phyloP scores from a whole-genome alignment of 1,139 yeast genomes.

The Geotrichum phurueaensis region DNA sequence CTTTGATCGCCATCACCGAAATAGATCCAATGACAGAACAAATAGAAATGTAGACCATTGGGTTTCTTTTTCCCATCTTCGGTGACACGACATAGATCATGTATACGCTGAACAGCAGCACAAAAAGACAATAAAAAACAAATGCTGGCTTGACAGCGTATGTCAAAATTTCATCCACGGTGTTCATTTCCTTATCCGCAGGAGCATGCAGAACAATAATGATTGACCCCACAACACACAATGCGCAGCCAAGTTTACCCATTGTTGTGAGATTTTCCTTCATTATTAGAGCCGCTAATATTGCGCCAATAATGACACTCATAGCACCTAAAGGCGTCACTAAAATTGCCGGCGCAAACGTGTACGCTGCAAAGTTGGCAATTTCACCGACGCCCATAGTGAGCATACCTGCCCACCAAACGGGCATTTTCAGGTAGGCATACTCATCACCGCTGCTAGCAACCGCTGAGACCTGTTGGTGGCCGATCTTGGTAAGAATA shows the following conservation, averaged over 20 bases:
- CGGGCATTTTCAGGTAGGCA: slow-evolving; percentile 73
- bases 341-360: slow-evolving; percentile 89
- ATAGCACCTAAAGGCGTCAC: slow-evolving; percentile 92
- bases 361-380: slow-evolving; percentile 91
- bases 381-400: slow-evolving; percentile 90
- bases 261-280: slow-evolving; percentile 82
- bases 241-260: slow-evolving; percentile 91
- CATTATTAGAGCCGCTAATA: slow-evolving; percentile 74
- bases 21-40: slow-evolving; percentile 89
- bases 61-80: slow-evolving; percentile 69
- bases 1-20: slow-evolving; percentile 87
- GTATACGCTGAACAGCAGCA: slow-evolving; percentile 59
- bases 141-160: slow-evolving; percentile 82
- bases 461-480: slow-evolving; percentile 53
- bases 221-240: slow-evolving; percentile 83
- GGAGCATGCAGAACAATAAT: slow-evolving; percentile 90
- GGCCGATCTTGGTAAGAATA: slow-evolving; percentile 83
- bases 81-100: slow-evolving; percentile 86
- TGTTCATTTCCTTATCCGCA: slow-evolving; percentile 79
- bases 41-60: slow-evolving; percentile 84
- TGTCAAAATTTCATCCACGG: slow-evolving; percentile 79
- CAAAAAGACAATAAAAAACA: slow-evolving; percentile 57
- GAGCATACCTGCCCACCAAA: slow-evolving; percentile 93
- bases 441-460: slow-evolving; percentile 66
- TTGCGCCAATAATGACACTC: slow-evolving; percentile 81